A percentile compares a stretch with the other conserved stretches of the same genome.
phyloP scores from a whole-genome alignment of 169 alveolate species.

The Fabrea salina region DNA sequence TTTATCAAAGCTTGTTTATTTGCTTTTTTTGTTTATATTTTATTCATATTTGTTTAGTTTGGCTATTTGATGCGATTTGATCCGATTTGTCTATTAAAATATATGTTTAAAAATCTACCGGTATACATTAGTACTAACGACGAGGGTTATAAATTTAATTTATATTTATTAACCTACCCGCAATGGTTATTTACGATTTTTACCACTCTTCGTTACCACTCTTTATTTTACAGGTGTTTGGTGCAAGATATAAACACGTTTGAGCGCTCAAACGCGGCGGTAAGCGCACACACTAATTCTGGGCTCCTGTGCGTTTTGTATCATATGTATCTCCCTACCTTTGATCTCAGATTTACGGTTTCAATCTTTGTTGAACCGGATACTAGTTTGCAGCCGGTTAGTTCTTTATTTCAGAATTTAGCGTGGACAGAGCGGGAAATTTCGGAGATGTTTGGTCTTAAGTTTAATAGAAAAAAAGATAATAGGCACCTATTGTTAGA shows the following conservation, averaged over 20 bases:
- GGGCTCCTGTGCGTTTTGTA: neutral
- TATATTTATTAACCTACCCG: too few species aligned
- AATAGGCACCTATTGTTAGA: neutral
- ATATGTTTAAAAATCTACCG: too few species aligned
- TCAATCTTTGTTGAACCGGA: neutral
- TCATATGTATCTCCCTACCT: neutral
- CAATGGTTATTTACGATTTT: too few species aligned
- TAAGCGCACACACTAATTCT: too few species aligned
- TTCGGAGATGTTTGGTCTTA: neutral
- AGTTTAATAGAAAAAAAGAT: neutral
- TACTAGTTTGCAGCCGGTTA: neutral
- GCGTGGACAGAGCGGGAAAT: neutral
- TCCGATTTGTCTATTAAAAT: too few species aligned
- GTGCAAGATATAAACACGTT: too few species aligned
- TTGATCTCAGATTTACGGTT: neutral
- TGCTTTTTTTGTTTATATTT: neutral
- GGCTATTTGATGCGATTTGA: too few species aligned
- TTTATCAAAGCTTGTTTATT: neutral
- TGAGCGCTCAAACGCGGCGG: too few species aligned
- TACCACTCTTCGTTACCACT: too few species aligned
- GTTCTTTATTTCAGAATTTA: neutral
- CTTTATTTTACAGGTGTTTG: too few species aligned
- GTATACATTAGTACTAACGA: too few species aligned
- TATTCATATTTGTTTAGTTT: neutral
- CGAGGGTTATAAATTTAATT: too few species aligned